Conservation (phyloP, 768 basidiomycete genomes). For the Tylopilus intermedius region DNA sequence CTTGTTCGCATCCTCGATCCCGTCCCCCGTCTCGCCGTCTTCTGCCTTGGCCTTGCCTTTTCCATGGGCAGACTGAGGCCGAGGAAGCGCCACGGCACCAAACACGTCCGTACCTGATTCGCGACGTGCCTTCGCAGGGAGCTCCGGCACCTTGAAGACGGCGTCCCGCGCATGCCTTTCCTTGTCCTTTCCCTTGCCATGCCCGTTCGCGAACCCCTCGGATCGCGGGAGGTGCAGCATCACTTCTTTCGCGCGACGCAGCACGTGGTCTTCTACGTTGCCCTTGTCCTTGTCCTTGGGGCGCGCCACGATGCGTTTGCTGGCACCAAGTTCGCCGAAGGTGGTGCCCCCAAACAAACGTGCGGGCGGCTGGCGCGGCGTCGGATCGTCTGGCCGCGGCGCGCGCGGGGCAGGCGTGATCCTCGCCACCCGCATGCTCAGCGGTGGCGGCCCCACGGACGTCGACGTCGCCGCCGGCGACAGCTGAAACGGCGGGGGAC, state of each 20-base stretch:
- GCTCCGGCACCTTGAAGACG: slow-evolving; percentile 45
- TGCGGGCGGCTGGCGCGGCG: slow-evolving; percentile 61
- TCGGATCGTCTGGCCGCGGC: slow-evolving; percentile 75
- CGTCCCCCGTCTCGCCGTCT: slow-evolving; percentile 17
- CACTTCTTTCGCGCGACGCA: slow-evolving; percentile 34
- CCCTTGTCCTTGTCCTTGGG: slow-evolving; percentile 1
- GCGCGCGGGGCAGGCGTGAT: slow-evolving; percentile 41
- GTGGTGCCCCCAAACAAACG: slow-evolving; percentile 16
- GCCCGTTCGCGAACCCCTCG: slow-evolving; percentile 1
- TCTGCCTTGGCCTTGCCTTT: slow-evolving; percentile 37
- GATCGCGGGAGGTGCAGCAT: slow-evolving; percentile 37
- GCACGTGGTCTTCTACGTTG: slow-evolving; percentile 26
- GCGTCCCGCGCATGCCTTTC: not conserved
- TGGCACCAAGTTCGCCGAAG: slow-evolving; percentile 16
- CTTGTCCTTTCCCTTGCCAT: not conserved
- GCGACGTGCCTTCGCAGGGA: slow-evolving; percentile 32
- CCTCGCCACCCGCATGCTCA: slow-evolving; percentile 51
- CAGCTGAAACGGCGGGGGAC: not conserved
- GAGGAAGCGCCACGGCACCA: slow-evolving; percentile 21
- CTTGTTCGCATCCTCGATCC: slow-evolving; percentile 58
- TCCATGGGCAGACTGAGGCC: slow-evolving; percentile 15
- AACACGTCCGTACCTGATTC: slow-evolving; percentile 28
- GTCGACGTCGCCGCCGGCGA: slow-evolving; percentile 18
- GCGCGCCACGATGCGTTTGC: slow-evolving; percentile 20
- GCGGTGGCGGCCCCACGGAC: slow-evolving; percentile 18